A percentile compares a stretch with the other conserved stretches of the same genome.
Evolutionary conservation across 805 yeast genomes (phyloP).

Genomic region (Ogataea dorogensis): DNA sequence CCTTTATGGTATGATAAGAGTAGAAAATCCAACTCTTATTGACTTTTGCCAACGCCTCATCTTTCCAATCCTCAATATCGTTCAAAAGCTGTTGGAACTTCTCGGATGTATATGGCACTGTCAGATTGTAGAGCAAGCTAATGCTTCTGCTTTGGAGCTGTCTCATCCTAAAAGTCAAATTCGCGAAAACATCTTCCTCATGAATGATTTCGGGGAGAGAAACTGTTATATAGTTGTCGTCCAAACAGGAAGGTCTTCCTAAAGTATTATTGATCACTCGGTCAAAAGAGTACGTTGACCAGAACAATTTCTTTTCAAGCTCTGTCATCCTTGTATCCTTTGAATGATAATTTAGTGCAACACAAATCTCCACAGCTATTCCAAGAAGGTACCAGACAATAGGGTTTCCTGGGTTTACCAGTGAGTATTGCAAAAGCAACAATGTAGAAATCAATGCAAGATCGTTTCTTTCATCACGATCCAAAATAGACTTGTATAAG

Average conservation of each 20-base stretch:
- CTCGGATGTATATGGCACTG: not conserved
- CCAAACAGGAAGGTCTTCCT: conserved; percentile 11
- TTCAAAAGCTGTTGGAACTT: not conserved
- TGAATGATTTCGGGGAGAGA: not conserved
- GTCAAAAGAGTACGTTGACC: conserved; percentile 13
- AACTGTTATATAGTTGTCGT: conserved; percentile 1
- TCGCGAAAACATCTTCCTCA: conserved; percentile 1
- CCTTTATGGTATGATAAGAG: not conserved
- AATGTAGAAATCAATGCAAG: not conserved
- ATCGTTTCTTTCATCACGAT: not conserved
- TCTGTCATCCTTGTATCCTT: conserved; percentile 1
- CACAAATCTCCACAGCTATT: conserved; percentile 2
- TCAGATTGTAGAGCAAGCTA: not conserved
- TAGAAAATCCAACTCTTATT: conserved; percentile 30
- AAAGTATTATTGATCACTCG: conserved; percentile 8
- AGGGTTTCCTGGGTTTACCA: conserved; percentile 4
- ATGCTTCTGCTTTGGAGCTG: not conserved
- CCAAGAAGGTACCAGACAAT: conserved; percentile 4
- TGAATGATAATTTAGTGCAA: not conserved
- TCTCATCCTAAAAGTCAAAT: conserved; percentile 2
- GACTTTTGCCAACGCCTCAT: conserved; percentile 46
- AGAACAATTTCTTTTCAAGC: conserved; percentile 10
- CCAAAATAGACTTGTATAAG: not conserved
- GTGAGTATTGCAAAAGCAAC: conserved; percentile 4
- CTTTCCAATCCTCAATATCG: conserved; percentile 2